phyloP scores from a whole-genome alignment of 768 basidiomycete species.

The Rhizopogon rudus region DNA sequence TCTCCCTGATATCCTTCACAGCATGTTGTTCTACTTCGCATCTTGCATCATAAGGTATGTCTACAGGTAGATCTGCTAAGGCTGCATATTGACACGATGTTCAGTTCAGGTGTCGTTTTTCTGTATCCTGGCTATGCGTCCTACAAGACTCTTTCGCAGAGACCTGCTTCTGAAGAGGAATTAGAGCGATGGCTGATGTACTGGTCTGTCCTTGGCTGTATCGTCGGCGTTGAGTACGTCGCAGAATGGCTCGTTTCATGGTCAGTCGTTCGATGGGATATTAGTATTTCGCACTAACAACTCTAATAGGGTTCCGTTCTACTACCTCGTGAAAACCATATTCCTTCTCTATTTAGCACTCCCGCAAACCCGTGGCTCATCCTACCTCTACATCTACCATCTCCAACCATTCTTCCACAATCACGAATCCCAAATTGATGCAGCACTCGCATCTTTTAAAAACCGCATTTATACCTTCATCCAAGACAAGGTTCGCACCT shows the following conservation, averaged over 20 bases:
- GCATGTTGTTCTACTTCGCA: conserved; percentile 39
- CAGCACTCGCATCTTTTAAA: conserved; percentile 63
- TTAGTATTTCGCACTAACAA: not conserved
- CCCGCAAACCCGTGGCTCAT: conserved; percentile 85
- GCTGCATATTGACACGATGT: not conserved
- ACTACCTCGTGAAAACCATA: conserved; percentile 73
- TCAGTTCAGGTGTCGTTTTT: conserved; percentile 70
- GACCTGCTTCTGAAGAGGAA: conserved; percentile 81
- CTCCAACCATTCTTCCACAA: conserved; percentile 79
- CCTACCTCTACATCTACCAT: conserved; percentile 75
- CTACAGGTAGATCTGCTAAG: conserved; percentile 25
- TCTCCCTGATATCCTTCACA: not conserved
- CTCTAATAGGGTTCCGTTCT: conserved; percentile 71
- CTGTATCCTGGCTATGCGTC: conserved; percentile 94
- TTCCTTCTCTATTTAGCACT: conserved; percentile 89
- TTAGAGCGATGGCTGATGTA: conserved; percentile 97
- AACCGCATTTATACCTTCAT: conserved; percentile 55
- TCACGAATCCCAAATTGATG: conserved; percentile 85
- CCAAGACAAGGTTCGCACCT: conserved; percentile 53
- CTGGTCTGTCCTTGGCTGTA: conserved; percentile 86
- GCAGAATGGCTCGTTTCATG: conserved; percentile 87
- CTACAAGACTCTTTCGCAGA: conserved; percentile 88
- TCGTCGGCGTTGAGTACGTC: conserved; percentile 76
- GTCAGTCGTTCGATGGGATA: conserved; percentile 37
- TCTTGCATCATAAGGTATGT: conserved; percentile 37